Percentiles rank a stretch among this genome's conserved stretches.
These are phyloP conservation scores for Chytriomyces hyalinus DNA, from an alignment of 192 early-diverging fungal species.

Conservation along the genomic window DNA sequence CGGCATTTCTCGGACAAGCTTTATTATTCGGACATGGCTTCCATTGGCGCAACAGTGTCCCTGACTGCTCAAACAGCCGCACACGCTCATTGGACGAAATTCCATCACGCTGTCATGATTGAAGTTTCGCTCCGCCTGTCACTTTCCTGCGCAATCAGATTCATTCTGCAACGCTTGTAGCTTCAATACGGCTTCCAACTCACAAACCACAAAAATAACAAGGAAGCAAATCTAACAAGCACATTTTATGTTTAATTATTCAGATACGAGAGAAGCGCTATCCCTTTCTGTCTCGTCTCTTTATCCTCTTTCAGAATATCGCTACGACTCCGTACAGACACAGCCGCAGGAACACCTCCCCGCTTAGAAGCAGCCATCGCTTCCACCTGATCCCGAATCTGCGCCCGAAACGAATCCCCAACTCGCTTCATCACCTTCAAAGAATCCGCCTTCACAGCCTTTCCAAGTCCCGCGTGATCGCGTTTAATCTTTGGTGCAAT, in stretches of 20 bases:
- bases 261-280: slow-evolving; percentile 10
- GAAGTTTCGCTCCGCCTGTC: no score
- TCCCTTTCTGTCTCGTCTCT: not conserved
- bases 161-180: no score
- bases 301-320: slow-evolving; percentile 5
- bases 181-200: no score
- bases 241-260: not conserved
- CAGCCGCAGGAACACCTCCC: not conserved
- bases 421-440: not conserved
- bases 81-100: no score
- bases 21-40: no score
- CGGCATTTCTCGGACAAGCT: no score
- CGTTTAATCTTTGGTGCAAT: not conserved
- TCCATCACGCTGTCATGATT: no score
- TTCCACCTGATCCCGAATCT: not conserved
- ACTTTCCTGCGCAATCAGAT: no score
- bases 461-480: slow-evolving; percentile 3
- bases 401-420: slow-evolving; percentile 14
- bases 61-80: no score
- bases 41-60: no score
- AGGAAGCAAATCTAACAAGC: no score
- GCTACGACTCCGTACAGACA: not conserved
- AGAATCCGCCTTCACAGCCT: not conserved
- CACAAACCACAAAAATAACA: no score
- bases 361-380: not conserved